Percentiles rank a stretch among this genome's conserved stretches.
Evolutionary conservation across 1,284 basidiomycete genomes (phyloP).

Genomic region (Sparassis latifolia): DNA sequence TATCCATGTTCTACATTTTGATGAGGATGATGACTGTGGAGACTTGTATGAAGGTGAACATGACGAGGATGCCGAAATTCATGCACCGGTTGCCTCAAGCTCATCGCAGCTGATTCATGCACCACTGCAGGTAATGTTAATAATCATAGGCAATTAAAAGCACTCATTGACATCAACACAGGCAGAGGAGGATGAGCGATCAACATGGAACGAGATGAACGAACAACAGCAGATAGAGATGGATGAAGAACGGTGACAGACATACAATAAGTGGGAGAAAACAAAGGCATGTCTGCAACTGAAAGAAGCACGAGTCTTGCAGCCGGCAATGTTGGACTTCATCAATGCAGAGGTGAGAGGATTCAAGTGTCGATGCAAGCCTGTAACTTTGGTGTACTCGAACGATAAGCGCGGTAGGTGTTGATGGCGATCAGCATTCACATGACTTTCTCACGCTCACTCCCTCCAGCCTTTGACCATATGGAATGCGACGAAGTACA

Average conservation of each 20-base stretch:
- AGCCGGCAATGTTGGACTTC: not conserved
- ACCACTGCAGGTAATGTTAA: too few species aligned
- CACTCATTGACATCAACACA: not conserved
- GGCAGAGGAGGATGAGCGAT: too few species aligned
- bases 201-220: not conserved
- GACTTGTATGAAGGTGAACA: not conserved
- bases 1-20: not conserved
- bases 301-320: not conserved
- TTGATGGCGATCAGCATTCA: not conserved
- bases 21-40: not conserved
- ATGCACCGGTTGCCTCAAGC: not conserved
- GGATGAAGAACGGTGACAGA: not conserved
- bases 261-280: not conserved
- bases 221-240: not conserved
- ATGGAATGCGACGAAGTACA: not conserved
- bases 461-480: not conserved
- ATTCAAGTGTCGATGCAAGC: not conserved
- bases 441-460: not conserved
- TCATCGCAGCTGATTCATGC: not conserved
- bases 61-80: not conserved
- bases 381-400: not conserved
- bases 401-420: conserved; percentile 2
- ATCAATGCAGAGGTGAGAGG: not conserved
- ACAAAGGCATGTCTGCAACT: not conserved
- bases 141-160: too few species aligned